Base-by-base conservation (phyloP, 352 stramenopile genomes). In the Pythium periplocum region DNA sequence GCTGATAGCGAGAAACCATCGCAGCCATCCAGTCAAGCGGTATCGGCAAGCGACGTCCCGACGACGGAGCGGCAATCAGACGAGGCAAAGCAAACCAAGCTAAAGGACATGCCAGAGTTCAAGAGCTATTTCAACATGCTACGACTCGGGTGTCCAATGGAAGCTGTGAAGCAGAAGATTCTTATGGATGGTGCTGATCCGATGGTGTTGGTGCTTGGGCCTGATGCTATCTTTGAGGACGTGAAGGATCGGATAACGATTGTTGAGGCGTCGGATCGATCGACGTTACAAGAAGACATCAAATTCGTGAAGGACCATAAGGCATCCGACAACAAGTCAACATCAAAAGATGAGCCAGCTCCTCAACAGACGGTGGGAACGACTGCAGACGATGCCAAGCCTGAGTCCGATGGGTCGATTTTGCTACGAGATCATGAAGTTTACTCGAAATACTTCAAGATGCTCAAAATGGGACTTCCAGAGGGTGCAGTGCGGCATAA, bases 111-210 rank as follows among this genome's bases (percentile, higher is more conserved):
- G 36, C 59, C 84, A 5, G 72, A 88, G 37, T 91, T 88, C 17
- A 65, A 73, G 31, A 78, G 78, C 42, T 98, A 98, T 57, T 98
- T 98, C 65, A 86, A 83, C 53, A 98, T 98, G 94, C 61, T 98
- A 11, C 85, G 94, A 41, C 78, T 98, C 55, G 94, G 95, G 26
- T 82, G 95, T 8, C 90, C 81, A 2, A 84, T 85, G 51, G 85
- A 90, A 51, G 91, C 93, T 4, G 87, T 98, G 2, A 83, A 84
- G 41, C 87, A 98, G 52, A 97, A 97, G 45, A 69, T 98, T 58
- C 56, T 74, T 30, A 90, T 92, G 73, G 93, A 98, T 63, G 95
- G 90, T 26, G n/a, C 86, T 9, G 83, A 91, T 52, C 74, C 83
- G 12, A 61, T 74, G 9, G 76, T 93, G 41, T 30, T 91, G 3